These are phyloP conservation scores for Monilinia vaccinii-corymbosi DNA, from an alignment of 2,329 filamentous ascomycete genomes.

Conservation along the genomic window DNA sequence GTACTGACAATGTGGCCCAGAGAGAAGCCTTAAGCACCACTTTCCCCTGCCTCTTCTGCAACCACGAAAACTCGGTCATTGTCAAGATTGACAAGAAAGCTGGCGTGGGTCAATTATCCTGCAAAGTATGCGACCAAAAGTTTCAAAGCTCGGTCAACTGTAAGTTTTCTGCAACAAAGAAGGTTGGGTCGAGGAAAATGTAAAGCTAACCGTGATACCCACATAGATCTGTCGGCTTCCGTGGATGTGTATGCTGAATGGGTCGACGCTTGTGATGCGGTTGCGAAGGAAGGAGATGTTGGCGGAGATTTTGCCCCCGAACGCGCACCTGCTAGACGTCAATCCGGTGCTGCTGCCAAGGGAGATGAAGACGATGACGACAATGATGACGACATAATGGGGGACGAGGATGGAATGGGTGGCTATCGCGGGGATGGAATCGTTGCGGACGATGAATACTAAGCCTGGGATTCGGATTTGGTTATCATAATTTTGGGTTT, in stretches of 20 bases:
- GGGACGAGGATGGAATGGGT: constrained; percentile 39
- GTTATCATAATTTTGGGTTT: background rate
- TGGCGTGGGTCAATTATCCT: constrained; percentile 75
- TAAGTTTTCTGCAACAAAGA: constrained; percentile 31
- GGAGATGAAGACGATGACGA: constrained; percentile 29
- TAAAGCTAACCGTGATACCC: constrained; percentile 12
- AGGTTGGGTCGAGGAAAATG: background rate
- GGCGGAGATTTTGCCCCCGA: constrained; percentile 23
- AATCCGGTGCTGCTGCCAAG: constrained; percentile 18
- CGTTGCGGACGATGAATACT: constrained; percentile 48
- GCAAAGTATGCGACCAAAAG: constrained; percentile 86
- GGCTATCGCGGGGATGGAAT: constrained; percentile 46
- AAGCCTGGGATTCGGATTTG: constrained; percentile 1
- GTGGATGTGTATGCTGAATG: constrained; percentile 98
- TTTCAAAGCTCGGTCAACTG: constrained; percentile 94
- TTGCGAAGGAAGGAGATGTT: constrained; percentile 50
- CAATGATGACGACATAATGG: constrained; percentile 27
- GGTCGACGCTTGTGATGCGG: constrained; percentile 85
- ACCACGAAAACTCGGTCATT: constrained; percentile 85
- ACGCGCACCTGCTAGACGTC: constrained; percentile 15
- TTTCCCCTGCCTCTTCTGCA: constrained; percentile 98
- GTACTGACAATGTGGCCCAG: constrained; percentile 31
- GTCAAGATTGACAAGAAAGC: constrained; percentile 93
- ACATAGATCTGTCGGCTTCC: constrained; percentile 70
- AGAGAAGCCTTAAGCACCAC: constrained; percentile 64